A percentile compares a stretch with the other conserved stretches of the same genome.
phyloP scores from a whole-genome alignment of 768 basidiomycete genomes.

The Arthromyces matolae region DNA sequence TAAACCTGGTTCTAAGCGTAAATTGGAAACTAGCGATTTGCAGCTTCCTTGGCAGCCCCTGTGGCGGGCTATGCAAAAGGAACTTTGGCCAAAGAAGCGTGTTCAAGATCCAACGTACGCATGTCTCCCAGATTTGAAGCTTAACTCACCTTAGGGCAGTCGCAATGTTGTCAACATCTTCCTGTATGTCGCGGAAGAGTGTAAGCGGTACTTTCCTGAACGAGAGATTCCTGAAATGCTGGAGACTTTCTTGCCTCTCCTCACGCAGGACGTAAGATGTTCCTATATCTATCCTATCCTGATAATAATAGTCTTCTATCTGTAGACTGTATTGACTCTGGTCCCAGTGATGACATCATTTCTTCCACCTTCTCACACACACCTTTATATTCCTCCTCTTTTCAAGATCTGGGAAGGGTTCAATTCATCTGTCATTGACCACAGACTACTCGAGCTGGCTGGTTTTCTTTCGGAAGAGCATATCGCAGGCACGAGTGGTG shows the following conservation, averaged over 20 bases:
- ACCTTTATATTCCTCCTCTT: slow-evolving; percentile 66
- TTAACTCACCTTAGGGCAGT: slow-evolving; percentile 23
- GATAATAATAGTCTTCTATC: background rate
- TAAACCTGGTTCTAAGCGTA: slow-evolving; percentile 62
- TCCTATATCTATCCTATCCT: background rate
- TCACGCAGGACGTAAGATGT: slow-evolving; percentile 63
- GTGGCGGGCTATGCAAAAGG: slow-evolving; percentile 72
- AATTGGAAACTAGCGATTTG: slow-evolving; percentile 64
- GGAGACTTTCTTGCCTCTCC: slow-evolving; percentile 60
- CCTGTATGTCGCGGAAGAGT: slow-evolving; percentile 69
- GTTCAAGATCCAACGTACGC: slow-evolving; percentile 57
- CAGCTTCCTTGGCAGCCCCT: slow-evolving; percentile 71
- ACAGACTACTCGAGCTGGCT: slow-evolving; percentile 67
- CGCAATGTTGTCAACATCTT: slow-evolving; percentile 69
- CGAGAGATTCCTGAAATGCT: slow-evolving; percentile 70
- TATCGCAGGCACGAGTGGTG: slow-evolving; percentile 52
- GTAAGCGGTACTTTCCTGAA: slow-evolving; percentile 65
- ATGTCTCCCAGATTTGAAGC: background rate
- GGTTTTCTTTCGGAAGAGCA: slow-evolving; percentile 72
- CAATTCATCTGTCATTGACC: slow-evolving; percentile 70
- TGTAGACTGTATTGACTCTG: slow-evolving; percentile 64
- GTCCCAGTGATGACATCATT: slow-evolving; percentile 75
- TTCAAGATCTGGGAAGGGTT: slow-evolving; percentile 80
- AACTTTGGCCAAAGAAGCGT: slow-evolving; percentile 69
- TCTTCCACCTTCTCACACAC: slow-evolving; percentile 61